Evolutionary conservation across 2,329 filamentous ascomycete genomes (phyloP).

Genomic region (Madurella fahalii): DNA sequence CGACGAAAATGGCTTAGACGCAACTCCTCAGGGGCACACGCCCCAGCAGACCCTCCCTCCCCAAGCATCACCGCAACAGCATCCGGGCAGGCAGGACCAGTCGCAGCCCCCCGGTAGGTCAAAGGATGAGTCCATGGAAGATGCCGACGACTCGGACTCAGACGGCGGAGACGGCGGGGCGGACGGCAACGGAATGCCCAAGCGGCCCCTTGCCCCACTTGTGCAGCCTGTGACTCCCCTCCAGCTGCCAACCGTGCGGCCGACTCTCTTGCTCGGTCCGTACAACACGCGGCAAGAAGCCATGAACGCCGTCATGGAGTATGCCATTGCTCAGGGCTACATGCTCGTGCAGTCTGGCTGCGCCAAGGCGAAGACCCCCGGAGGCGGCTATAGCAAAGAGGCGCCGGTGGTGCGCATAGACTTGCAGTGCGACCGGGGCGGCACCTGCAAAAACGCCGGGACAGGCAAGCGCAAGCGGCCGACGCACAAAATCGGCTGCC

Average conservation of each 20-base stretch:
- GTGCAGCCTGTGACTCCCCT: slow-evolving; percentile 15
- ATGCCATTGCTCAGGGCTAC: slow-evolving; percentile 24
- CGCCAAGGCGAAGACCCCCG: slow-evolving; percentile 12
- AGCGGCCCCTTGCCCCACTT: slow-evolving; percentile 5
- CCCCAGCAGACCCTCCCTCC: background rate
- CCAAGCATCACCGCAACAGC: background rate
- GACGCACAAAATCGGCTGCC: slow-evolving; percentile 22
- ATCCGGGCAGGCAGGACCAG: background rate
- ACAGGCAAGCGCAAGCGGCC: slow-evolving; percentile 21
- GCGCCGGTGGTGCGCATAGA: slow-evolving; percentile 19
- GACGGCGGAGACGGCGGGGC: background rate
- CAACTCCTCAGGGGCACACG: background rate
- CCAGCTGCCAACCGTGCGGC: slow-evolving; percentile 15
- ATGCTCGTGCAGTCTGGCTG: slow-evolving; percentile 18
- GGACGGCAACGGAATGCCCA: background rate
- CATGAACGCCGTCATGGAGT: slow-evolving; percentile 15
- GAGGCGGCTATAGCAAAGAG: slow-evolving; percentile 10
- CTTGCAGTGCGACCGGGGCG: slow-evolving; percentile 22
- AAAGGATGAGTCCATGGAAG: slow-evolving; percentile 12
- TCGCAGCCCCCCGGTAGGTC: background rate
- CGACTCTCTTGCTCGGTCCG: slow-evolving; percentile 21
- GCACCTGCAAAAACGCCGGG: slow-evolving; percentile 19
- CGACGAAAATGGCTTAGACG: background rate
- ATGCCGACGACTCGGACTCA: background rate
- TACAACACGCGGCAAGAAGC: slow-evolving; percentile 19